A percentile compares a stretch with the other conserved stretches of the same genome.
Conservation (phyloP, 2,329 filamentous ascomycete genomes). For the Ophiocordyceps sinensis region DNA sequence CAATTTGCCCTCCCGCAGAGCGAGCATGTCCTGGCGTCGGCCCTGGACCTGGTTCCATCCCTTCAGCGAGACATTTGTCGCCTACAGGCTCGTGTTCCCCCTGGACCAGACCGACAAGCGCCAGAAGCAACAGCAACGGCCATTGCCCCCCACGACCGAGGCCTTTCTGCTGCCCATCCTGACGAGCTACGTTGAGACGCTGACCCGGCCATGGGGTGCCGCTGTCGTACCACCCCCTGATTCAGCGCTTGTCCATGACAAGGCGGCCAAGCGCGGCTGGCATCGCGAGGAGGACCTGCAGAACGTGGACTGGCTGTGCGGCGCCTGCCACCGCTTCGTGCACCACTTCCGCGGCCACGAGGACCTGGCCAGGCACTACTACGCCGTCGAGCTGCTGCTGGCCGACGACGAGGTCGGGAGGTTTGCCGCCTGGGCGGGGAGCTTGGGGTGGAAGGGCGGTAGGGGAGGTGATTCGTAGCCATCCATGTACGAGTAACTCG, state of each 20-base stretch:
- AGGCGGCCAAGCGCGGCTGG: constrained; percentile 66
- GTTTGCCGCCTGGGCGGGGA: constrained; percentile 60
- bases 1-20: constrained; percentile 44
- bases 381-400: constrained; percentile 54
- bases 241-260: constrained; percentile 51
- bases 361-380: constrained; percentile 58
- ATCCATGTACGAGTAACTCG: too few species aligned
- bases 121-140: constrained; percentile 5
- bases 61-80: constrained; percentile 45
- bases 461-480: background rate
- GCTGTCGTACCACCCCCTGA: constrained; percentile 55
- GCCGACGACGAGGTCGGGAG: constrained; percentile 55
- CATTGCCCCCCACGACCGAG: constrained; percentile 23
- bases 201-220: constrained; percentile 39
- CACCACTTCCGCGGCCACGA: constrained; percentile 49
- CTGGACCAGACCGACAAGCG: constrained; percentile 20
- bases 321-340: constrained; percentile 72
- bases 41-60: constrained; percentile 36
- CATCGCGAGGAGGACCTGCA: constrained; percentile 60
- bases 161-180: constrained; percentile 42
- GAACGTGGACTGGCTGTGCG: constrained; percentile 75
- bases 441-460: constrained; percentile 57
- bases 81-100: constrained; percentile 46
- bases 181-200: background rate
- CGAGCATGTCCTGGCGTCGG: constrained; percentile 32